Evolutionary conservation across 495 filamentous ascomycete species (phyloP), one percentile per base, ranked within the genome.

Genomic region (Wilcoxina mikolae): DNA sequence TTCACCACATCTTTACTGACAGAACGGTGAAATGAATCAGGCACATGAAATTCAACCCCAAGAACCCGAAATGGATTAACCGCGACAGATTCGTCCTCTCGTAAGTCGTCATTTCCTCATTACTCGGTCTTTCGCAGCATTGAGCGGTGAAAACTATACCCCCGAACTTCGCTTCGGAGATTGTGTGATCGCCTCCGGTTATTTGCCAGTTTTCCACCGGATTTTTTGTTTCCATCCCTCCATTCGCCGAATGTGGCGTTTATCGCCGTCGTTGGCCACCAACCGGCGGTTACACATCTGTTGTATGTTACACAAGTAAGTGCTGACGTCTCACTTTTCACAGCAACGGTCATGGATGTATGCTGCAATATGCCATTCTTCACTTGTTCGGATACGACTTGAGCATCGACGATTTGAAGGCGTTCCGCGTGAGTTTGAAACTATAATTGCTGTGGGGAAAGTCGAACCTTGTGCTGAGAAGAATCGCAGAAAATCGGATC

Each of bases 1-100:
- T n/a, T n/a, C n/a, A n/a, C n/a, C 9, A 38, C 33, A 38, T 9
- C n/a, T 15, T 35, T 35, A 15, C 31, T 35, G 31, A 35, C 31
- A 7, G 15, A 7, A 15, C 31, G 20, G 24, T 33, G 27, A 50
- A 50, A 27, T 31, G 47, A 11, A 5, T 38, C n/a, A 54, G 51
- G 51, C 88, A 95, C 78, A 88, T 99, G 91, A 91, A 71, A 66
- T 99, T 95, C 78, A 99, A 99, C 82, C 91, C 91, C 58, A 88
- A 94, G 80, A 95, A 94, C 78, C 87, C 93, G 53, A 76, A 89
- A 57, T 99, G 88, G 89, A 66, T 84, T 61, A 96, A 96, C 78
- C 82, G 91, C 55, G 91, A 99, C 76, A 80, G 91, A 72, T 99
- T 99, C 69, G 86, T 99, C 43, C 86, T 99, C 69, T 99, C 91